These are phyloP conservation scores for Daldinia bambusicola DNA, from an alignment of 495 filamentous ascomycete genomes.

Conservation along the genomic window DNA sequence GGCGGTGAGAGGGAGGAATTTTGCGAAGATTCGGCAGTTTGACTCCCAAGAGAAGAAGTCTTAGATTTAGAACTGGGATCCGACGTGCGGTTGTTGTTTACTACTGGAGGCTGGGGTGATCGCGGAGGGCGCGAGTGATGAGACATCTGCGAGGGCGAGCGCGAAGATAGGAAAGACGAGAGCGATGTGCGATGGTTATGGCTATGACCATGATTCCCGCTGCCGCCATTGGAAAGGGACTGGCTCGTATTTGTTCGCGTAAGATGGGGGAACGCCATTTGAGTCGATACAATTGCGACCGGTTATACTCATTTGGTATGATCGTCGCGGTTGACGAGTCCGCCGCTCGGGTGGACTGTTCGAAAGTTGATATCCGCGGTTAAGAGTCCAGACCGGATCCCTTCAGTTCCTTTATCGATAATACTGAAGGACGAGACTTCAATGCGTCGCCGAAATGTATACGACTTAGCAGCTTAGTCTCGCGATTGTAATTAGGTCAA, in stretches of 20 bases:
- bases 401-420: slow-evolving; percentile 10
- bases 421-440: background rate
- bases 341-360: slow-evolving; percentile 33
- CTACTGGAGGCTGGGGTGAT: slow-evolving; percentile 62
- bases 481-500: slow-evolving; percentile 19
- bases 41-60: slow-evolving; percentile 61
- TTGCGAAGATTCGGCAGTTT: slow-evolving; percentile 56
- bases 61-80: slow-evolving; percentile 67
- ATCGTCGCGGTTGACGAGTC: slow-evolving; percentile 37
- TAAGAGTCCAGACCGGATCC: slow-evolving; percentile 27
- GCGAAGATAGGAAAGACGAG: slow-evolving; percentile 68
- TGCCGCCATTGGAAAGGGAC: slow-evolving; percentile 45
- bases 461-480: slow-evolving; percentile 3
- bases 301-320: slow-evolving; percentile 34
- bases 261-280: slow-evolving; percentile 42
- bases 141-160: slow-evolving; percentile 64
- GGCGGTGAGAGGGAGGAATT: slow-evolving; percentile 63
- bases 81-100: slow-evolving; percentile 61
- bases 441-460: slow-evolving; percentile 14
- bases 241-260: slow-evolving; percentile 47
- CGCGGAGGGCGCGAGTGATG: slow-evolving; percentile 58
- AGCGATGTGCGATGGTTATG: slow-evolving; percentile 57
- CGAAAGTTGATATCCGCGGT: slow-evolving; percentile 25
- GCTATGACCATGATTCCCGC: slow-evolving; percentile 37
- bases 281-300: slow-evolving; percentile 37